Evolutionary conservation across 345 rosid genomes (phyloP).

Genomic region (Euclidium syriacum): DNA sequence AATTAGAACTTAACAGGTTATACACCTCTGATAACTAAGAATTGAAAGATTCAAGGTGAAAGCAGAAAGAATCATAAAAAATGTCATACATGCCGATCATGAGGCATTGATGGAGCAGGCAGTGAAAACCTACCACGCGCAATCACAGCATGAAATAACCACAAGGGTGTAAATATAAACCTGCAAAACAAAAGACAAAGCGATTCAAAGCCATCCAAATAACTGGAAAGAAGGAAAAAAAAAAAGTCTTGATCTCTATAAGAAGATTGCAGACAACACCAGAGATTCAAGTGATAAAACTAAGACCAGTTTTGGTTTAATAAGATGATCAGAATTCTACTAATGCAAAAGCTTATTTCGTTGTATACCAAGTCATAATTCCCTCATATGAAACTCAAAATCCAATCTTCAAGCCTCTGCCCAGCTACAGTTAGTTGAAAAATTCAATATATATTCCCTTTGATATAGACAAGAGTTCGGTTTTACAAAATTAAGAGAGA

Average conservation of each 20-base stretch:
- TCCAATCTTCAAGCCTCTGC: neutral
- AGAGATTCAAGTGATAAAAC: neutral
- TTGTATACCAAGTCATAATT: neutral
- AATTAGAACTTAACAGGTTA: neutral
- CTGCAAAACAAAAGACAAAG: conserved; percentile 37
- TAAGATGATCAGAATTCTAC: neutral
- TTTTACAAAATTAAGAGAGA: neutral
- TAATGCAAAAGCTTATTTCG: neutral
- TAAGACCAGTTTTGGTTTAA: neutral
- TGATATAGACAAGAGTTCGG: neutral
- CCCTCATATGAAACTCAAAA: conserved; percentile 2
- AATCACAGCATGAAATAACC: conserved; percentile 78
- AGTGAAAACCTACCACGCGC: conserved; percentile 89
- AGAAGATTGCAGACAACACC: neutral
- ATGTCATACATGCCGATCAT: conserved; percentile 60
- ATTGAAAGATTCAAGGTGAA: neutral
- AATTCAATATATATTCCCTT: neutral
- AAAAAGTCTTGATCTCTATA: neutral
- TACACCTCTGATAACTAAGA: neutral
- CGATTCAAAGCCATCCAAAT: neutral
- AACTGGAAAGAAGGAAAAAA: no score
- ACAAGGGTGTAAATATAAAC: conserved; percentile 65
- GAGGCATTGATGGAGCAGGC: conserved; percentile 90
- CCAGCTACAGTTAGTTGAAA: neutral
- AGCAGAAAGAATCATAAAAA: neutral